These are phyloP conservation scores for Candida silvicultrix DNA, from an alignment of 805 yeast species.

Conservation along the genomic window DNA sequence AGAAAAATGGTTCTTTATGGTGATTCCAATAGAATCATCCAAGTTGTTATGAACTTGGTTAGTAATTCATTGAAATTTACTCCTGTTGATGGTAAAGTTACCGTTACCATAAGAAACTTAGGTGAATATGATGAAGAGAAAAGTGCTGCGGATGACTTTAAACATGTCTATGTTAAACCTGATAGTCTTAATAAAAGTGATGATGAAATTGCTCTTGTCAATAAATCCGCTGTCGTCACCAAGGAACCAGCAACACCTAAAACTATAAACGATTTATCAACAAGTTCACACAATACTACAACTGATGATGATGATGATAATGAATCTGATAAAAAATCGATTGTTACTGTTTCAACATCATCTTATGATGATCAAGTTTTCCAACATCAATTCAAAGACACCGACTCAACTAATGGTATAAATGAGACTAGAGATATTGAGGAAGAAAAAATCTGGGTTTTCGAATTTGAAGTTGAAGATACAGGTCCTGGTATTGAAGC, in stretches of 20 bases:
- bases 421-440: constrained; percentile 18
- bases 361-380: constrained; percentile 39
- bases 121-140: constrained; percentile 63
- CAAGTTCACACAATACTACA: constrained; percentile 7
- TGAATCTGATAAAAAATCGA: constrained; percentile 14
- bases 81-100: constrained; percentile 79
- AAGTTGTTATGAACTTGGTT: constrained; percentile 87
- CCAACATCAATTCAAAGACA: constrained; percentile 33
- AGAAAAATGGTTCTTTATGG: constrained; percentile 70
- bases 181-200: too few relatives aligned
- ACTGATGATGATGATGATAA: constrained; percentile 8
- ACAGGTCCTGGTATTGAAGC: constrained; percentile 94
- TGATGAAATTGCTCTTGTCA: too few relatives aligned
- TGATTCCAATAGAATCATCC: constrained; percentile 85
- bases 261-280: background rate
- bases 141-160: constrained; percentile 35
- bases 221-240: background rate
- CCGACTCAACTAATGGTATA: constrained; percentile 12
- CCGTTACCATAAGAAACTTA: constrained; percentile 51
- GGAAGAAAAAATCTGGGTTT: constrained; percentile 29
- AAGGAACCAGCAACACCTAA: background rate
- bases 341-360: constrained; percentile 22
- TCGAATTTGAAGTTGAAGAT: constrained; percentile 71
- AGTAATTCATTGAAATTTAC: constrained; percentile 90
- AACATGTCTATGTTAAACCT: constrained; percentile 38